A percentile compares a stretch with the other conserved stretches of the same genome.
phyloP scores from a whole-genome alignment of 1,284 basidiomycete species.

The Cystobasidium sp. region DNA sequence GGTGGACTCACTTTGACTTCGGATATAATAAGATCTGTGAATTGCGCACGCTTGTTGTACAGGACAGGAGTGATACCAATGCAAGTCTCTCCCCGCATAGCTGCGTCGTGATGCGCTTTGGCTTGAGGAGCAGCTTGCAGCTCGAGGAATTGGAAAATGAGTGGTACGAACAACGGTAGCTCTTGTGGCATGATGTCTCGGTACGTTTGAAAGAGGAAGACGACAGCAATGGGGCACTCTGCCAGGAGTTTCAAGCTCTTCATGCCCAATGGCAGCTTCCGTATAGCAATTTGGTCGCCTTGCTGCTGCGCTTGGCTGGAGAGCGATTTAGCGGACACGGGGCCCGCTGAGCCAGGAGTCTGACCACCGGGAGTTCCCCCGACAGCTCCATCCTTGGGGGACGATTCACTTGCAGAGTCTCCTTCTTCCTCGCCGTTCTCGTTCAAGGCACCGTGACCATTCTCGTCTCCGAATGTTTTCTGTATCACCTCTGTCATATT shows the following conservation, averaged over 20 bases:
- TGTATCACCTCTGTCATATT: constrained; percentile 77
- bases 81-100: constrained; percentile 78
- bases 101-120: constrained; percentile 76
- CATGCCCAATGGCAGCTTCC: constrained; percentile 69
- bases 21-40: constrained; percentile 85
- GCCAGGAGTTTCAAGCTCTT: constrained; percentile 93
- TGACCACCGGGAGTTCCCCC: constrained; percentile 33
- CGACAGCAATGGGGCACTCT: constrained; percentile 91
- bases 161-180: constrained; percentile 73
- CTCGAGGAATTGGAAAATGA: constrained; percentile 72
- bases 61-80: constrained; percentile 75
- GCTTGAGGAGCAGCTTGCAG: constrained; percentile 87
- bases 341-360: constrained; percentile 20
- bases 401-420: constrained; percentile 47
- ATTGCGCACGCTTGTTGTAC: constrained; percentile 71
- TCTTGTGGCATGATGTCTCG: constrained; percentile 68
- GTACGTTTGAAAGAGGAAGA: constrained; percentile 85
- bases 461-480: constrained; percentile 67
- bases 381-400: constrained; percentile 16
- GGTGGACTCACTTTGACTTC: constrained; percentile 79
- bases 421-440: constrained; percentile 41
- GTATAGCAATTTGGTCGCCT: constrained; percentile 64
- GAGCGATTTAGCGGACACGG: constrained; percentile 38
- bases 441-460: constrained; percentile 25
- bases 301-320: constrained; percentile 57